Base-by-base conservation (phyloP, 352 stramenopile genomes). In the Phytophthora sansomeana region DNA sequence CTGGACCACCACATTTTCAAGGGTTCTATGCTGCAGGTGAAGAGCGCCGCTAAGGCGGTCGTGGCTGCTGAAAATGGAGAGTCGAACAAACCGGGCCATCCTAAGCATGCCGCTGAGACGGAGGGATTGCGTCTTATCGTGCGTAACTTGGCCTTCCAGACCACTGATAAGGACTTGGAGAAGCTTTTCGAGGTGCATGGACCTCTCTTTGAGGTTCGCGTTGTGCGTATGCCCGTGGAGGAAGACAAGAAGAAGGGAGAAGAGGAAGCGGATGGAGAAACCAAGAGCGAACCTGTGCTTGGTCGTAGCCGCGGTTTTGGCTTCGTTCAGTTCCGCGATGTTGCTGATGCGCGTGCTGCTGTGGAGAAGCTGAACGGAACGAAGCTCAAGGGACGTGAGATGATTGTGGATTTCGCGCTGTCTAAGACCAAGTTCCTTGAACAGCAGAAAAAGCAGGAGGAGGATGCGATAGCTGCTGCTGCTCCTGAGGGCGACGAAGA, bases 1-100 rank as follows among this genome's bases (percentile, higher is more conserved):
- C 72, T 95, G n/a, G 85, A 95, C 58, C 65, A 85, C 51, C 87
- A 95, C 62, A 87, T 93, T 46, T 93, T 95, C 50, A 95, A 95
- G 67, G 87, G 87, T 4, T 74, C 74, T 19, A 85, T 77, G 63
- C 76, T 95, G n/a, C 77, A 81, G 51, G 87, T 89, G 13, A 78
- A 84, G 54, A 75, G 67, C 38, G 67, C 83, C 35, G 67, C 71
- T 8, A 77, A 68, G 16, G 63, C 70, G 7, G 38, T 76, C 9
- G 74, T 77, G 41, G 55, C 51, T 14, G 46, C 70, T 33, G 72
- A 76, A 16, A 63, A 74, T 32, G 46, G 38, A 43, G n/a, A 35
- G 35, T 41, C 41, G 32, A 63, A 57, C 9, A 72, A 69, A 2
- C 49, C 66, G 38, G 67, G 68, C n/a, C 63, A 77, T 9, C 41